A percentile compares a stretch with the other conserved stretches of the same genome.
phyloP scores from a whole-genome alignment of 352 stramenopile species.

The Phytophthora citrophthora region DNA sequence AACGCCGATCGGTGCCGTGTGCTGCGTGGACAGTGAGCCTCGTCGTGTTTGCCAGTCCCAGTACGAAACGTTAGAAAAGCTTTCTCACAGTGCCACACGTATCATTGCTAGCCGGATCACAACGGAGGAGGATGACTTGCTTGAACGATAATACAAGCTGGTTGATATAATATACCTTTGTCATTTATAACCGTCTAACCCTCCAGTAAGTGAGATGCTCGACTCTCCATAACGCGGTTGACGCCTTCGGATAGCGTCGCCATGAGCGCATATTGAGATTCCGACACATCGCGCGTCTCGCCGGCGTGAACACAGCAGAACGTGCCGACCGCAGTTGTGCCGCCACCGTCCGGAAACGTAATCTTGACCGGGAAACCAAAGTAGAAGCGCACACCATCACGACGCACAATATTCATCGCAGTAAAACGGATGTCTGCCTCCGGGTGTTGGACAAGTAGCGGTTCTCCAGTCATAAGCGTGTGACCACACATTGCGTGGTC shows the following conservation, averaged over 20 bases:
- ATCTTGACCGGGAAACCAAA: conserved; percentile 61
- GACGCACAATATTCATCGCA: conserved; percentile 41
- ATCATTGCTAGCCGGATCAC: conserved; percentile 39
- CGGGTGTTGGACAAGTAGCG: conserved; percentile 57
- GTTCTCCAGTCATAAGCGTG: conserved; percentile 56
- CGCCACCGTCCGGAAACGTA: conserved; percentile 20
- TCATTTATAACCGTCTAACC: conserved; percentile 21
- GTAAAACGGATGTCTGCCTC: conserved; percentile 70
- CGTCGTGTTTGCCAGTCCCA: conserved; percentile 47
- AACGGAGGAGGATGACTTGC: conserved; percentile 10
- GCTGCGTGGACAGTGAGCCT: conserved; percentile 49
- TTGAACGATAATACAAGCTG: conserved; percentile 1
- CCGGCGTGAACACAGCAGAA: conserved; percentile 59
- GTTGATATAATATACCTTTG: conserved; percentile 23
- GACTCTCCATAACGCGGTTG: conserved; percentile 46
- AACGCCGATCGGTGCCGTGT: conserved; percentile 54
- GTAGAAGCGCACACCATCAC: conserved; percentile 61
- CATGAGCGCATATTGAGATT: conserved; percentile 65
- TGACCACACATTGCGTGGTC: conserved; percentile 66
- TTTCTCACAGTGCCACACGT: conserved; percentile 46
- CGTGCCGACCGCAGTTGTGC: conserved; percentile 47
- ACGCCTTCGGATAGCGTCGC: conserved; percentile 48
- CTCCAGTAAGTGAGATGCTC: conserved; percentile 27
- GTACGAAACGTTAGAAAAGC: conserved; percentile 45
- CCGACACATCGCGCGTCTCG: conserved; percentile 51